Conservation (phyloP, 2,329 filamentous ascomycete species). For the Arthroderma sp. region DNA sequence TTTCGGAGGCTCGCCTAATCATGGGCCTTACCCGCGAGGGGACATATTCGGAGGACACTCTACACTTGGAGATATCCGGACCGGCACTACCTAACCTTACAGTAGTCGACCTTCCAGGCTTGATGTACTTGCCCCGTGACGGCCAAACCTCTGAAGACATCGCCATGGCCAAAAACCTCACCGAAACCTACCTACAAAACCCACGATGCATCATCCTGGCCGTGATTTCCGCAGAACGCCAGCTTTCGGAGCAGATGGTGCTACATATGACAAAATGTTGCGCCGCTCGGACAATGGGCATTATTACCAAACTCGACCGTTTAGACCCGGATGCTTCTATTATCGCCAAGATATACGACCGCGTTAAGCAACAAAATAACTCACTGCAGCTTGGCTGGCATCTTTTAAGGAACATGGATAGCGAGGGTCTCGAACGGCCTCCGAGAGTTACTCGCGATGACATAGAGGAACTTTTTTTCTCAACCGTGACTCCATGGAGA, state of each 20-base stretch:
- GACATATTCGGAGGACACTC: constrained; percentile 35
- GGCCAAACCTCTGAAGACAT: constrained; percentile 45
- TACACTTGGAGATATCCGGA: constrained; percentile 48
- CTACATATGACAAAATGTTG: constrained; percentile 26
- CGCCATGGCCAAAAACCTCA: constrained; percentile 40
- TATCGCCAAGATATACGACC: constrained; percentile 26
- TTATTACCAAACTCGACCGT: constrained; percentile 40
- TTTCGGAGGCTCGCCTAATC: constrained; percentile 17
- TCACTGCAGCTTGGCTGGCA: constrained; percentile 40
- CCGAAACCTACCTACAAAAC: constrained; percentile 31
- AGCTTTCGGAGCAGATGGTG: constrained; percentile 33
- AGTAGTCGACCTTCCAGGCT: constrained; percentile 49
- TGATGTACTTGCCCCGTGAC: constrained; percentile 44
- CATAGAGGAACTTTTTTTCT: constrained; percentile 27
- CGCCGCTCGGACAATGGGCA: constrained; percentile 30
- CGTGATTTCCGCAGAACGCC: constrained; percentile 35
- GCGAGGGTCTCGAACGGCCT: constrained; percentile 21
- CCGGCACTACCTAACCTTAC: constrained; percentile 49
- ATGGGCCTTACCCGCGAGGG: constrained; percentile 18
- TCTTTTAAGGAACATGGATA: constrained; percentile 35
- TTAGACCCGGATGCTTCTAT: constrained; percentile 26
- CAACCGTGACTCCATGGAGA: constrained; percentile 18
- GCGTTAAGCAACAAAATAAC: constrained; percentile 33
- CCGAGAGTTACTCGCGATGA: constrained; percentile 19
- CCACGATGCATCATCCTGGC: constrained; percentile 37